These are phyloP conservation scores for Climacium dendroides DNA, from an alignment of 225 moss, liverwort and hornwort species.

Conservation along the genomic window DNA sequence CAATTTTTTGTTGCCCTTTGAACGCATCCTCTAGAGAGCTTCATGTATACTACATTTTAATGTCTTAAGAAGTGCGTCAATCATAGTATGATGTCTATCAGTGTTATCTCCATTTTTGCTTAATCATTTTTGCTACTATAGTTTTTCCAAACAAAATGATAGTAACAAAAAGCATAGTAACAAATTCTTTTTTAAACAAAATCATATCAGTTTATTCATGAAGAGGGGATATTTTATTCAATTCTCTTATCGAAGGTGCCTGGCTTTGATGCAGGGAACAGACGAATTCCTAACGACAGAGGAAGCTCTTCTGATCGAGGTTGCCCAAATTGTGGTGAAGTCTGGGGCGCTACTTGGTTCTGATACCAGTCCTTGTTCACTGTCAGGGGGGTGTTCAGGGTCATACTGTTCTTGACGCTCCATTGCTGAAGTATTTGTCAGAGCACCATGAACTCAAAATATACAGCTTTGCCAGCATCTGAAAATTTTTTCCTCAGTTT, in stretches of 20 bases:
- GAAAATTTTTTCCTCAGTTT: neutral
- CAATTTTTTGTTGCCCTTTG: neutral
- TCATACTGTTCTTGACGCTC: neutral
- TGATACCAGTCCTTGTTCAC: conserved; percentile 2
- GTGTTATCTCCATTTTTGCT: too few relatives aligned
- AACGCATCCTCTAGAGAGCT: neutral
- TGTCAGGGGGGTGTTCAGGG: neutral
- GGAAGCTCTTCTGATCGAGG: conserved; percentile 56
- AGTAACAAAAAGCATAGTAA: neutral
- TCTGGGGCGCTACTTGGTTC: conserved; percentile 56
- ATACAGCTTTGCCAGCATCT: neutral
- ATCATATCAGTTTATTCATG: neutral
- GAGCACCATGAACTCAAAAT: neutral
- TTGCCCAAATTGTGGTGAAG: conserved; percentile 44
- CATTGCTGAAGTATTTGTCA: neutral
- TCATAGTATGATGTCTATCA: neutral
- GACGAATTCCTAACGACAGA: conserved; percentile 49
- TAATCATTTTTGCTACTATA: neutral
- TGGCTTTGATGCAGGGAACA: conserved; percentile 13
- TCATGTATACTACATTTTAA: neutral
- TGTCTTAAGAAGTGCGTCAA: neutral
- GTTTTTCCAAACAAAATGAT: neutral
- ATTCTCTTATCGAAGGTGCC: neutral
- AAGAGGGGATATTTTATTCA: neutral
- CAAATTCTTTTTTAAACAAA: neutral